A percentile compares a stretch with the other conserved stretches of the same genome.
phyloP scores from a whole-genome alignment of 805 yeast genomes.

The Candida caryicola region DNA sequence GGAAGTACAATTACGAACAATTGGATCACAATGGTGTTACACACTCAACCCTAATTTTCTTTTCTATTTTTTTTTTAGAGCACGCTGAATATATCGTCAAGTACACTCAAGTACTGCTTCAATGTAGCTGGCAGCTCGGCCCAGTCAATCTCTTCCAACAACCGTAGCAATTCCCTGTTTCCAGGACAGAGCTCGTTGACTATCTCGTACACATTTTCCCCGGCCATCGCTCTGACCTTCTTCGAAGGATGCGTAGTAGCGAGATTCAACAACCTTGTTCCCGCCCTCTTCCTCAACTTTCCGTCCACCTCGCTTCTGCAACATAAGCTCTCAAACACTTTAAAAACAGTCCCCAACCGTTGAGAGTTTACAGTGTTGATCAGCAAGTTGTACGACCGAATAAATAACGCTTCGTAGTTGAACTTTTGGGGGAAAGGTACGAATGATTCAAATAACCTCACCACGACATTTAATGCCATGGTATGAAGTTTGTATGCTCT shows the following conservation, averaged over 20 bases:
- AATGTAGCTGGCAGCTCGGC: constrained; percentile 9
- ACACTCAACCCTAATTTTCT: not conserved
- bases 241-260: constrained; percentile 29
- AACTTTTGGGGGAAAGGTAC: constrained; percentile 27
- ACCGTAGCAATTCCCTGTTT: not conserved
- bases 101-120: constrained; percentile 2
- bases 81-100: constrained; percentile 8
- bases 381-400: constrained; percentile 55
- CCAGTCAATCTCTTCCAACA: constrained; percentile 17
- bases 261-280: constrained; percentile 22
- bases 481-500: constrained; percentile 22
- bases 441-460: constrained; percentile 41
- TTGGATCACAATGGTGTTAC: no score
- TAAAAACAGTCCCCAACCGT: constrained; percentile 39
- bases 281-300: constrained; percentile 12
- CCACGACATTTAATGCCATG: constrained; percentile 27
- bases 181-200: constrained; percentile 21
- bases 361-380: constrained; percentile 43
- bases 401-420: constrained; percentile 35
- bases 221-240: constrained; percentile 34
- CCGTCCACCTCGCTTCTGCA: constrained; percentile 1
- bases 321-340: constrained; percentile 43
- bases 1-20: no score
- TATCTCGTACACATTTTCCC: constrained; percentile 42
- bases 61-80: constrained; percentile 2